Percentiles rank a stretch among this genome's conserved stretches.
phyloP scores from a whole-genome alignment of 352 stramenopile species.

The Pythium dissotocum region DNA sequence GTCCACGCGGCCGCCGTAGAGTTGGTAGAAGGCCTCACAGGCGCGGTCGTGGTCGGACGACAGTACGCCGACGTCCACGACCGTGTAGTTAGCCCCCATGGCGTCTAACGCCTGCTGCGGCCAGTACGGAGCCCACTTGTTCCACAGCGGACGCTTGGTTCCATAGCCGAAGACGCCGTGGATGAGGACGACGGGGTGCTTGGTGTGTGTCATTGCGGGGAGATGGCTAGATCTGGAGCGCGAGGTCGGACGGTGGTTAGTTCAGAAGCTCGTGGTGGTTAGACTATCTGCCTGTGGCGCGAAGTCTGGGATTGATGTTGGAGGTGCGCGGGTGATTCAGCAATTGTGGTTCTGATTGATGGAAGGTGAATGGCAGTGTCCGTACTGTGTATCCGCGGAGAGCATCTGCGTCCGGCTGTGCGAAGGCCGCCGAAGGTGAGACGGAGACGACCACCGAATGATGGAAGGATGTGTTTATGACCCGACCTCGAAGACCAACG shows the following conservation, averaged over 20 bases:
- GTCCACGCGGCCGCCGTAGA: slow-evolving; percentile 57
- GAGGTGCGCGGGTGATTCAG: no score
- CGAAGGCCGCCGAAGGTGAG: not conserved
- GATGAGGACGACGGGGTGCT: slow-evolving; percentile 55
- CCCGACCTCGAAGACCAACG: not conserved
- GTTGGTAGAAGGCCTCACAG: slow-evolving; percentile 68
- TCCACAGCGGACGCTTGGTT: slow-evolving; percentile 44
- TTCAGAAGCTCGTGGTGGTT: not conserved
- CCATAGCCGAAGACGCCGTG: slow-evolving; percentile 71
- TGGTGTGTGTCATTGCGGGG: slow-evolving; percentile 15
- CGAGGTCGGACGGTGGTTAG: not conserved
- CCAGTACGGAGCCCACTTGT: slow-evolving; percentile 53
- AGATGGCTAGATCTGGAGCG: not conserved
- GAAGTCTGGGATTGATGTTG: not conserved
- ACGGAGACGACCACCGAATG: not conserved
- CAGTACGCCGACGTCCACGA: slow-evolving; percentile 58
- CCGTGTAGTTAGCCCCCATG: slow-evolving; percentile 55
- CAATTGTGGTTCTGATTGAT: no score
- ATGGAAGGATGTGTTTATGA: not conserved
- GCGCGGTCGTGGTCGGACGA: slow-evolving; percentile 73
- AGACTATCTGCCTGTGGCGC: not conserved
- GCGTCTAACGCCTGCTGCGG: slow-evolving; percentile 44
- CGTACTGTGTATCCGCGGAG: no score
- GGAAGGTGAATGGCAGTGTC: no score
- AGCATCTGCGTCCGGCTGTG: not conserved